Evolutionary conservation across 257 asterid genomes (phyloP), one percentile per base, ranked within the genome.

Genomic region (Gynochthodes officinalis): DNA sequence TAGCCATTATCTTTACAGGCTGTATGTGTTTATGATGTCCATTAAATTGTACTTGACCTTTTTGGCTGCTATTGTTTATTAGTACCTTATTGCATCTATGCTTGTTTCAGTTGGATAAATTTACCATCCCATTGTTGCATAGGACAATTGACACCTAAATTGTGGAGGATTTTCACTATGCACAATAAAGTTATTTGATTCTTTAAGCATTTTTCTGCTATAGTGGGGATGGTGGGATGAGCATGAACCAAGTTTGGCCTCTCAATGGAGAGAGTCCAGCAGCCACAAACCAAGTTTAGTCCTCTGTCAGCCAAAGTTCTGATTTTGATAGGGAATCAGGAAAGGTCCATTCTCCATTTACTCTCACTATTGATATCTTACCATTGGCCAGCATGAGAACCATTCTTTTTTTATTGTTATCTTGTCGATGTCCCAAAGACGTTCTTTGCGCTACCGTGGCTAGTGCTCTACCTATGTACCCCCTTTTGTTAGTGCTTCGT

Each of bases 401-500:
- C 43, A 5, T 33, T 61, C 6, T 9, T 61, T 61, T 14, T 33
- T 33, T 15, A 5, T 18, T 33, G 11, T 7, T 58, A n/a, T 32
- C 44, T 3, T 60, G 12, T 30, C 44, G 1, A 0, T 13, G 8
- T 0, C 1, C 12, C 2, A 19, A 32, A 32, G 43, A n/a, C 66
- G 32, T 43, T 60, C 14, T 67, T 32, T 19, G 8, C 65, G 30
- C 65, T 42, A 59, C 65, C 42, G 30, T 59, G 8, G 16, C 2
- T 33, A 61, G 44, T 16, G 67, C 54, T 48, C n/a, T n/a, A 48
- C 1, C 54, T 48, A 48, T 48, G 14, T 39, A 23, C 33, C 3
- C 67, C 67, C 32, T 61, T 59, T 61, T 61, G 13, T 61, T 35
- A 68, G 73, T 68, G 73, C 48, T 19, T 50, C 62, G 50, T 10